These are phyloP conservation scores for Ganoderma multipileum DNA, from an alignment of 1,284 basidiomycete species.

Conservation along the genomic window DNA sequence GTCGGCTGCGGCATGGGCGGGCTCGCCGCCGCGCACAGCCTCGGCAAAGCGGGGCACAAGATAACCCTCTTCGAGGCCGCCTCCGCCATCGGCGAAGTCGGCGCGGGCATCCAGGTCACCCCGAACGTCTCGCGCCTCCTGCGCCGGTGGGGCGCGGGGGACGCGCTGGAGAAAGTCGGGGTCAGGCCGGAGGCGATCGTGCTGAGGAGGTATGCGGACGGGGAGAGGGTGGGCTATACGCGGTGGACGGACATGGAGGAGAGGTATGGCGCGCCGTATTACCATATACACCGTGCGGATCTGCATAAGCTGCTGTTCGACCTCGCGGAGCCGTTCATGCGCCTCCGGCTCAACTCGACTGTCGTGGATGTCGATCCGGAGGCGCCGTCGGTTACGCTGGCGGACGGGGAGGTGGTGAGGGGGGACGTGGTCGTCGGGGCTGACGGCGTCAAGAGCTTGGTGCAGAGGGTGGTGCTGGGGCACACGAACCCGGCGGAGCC, in stretches of 20 bases:
- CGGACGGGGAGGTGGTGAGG: constrained; percentile 45
- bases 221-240: constrained; percentile 51
- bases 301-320: constrained; percentile 60
- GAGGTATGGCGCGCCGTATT: constrained; percentile 52
- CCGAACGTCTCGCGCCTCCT: constrained; percentile 53
- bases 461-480: constrained; percentile 54
- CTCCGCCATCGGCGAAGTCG: constrained; percentile 50
- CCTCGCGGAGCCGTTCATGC: constrained; percentile 51
- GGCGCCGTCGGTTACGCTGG: constrained; percentile 45
- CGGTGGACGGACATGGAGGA: constrained; percentile 47
- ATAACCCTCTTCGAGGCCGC: constrained; percentile 55
- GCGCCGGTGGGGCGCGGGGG: constrained; percentile 49
- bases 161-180: constrained; percentile 43
- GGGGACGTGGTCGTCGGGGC: constrained; percentile 53
- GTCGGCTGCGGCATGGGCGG: constrained; percentile 58
- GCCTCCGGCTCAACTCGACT: constrained; percentile 50
- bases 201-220: constrained; percentile 48
- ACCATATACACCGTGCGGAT: constrained; percentile 63
- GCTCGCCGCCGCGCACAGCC: constrained; percentile 51
- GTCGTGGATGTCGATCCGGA: constrained; percentile 51
- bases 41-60: constrained; percentile 52
- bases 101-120: constrained; percentile 59
- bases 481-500: constrained; percentile 41
- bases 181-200: constrained; percentile 51
- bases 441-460: constrained; percentile 57